Conservation (phyloP, 768 basidiomycete species). For the Mycena metata region DNA sequence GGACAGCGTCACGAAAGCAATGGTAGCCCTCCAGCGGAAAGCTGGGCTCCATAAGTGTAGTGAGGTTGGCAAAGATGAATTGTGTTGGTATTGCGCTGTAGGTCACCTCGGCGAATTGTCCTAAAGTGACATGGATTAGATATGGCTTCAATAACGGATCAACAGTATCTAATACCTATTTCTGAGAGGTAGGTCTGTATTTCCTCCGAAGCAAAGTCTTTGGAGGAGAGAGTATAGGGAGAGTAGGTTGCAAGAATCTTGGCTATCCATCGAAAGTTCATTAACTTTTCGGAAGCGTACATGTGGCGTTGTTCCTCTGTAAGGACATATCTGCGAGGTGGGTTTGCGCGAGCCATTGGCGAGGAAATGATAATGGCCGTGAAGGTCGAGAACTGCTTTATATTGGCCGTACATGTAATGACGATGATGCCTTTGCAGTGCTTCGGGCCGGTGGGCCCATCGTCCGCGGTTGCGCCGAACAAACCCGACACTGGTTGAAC, state of each 20-base stretch:
- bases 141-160: not conserved
- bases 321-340: conserved; percentile 37
- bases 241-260: conserved; percentile 64
- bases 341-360: conserved; percentile 11
- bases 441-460: no score
- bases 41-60: conserved; percentile 52
- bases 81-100: conserved; percentile 59
- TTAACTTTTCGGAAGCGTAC: conserved; percentile 65
- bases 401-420: no score
- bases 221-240: conserved; percentile 53
- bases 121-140: conserved; percentile 42
- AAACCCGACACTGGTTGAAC: no score
- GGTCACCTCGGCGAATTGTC: conserved; percentile 69
- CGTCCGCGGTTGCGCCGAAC: no score
- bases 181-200: conserved; percentile 59
- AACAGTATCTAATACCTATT: conserved; percentile 48
- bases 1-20: conserved; percentile 49
- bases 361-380: not conserved
- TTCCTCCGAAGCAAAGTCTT: conserved; percentile 55
- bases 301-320: conserved; percentile 60
- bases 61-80: conserved; percentile 59
- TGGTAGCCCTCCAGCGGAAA: conserved; percentile 68
- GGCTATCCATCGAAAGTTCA: conserved; percentile 70
- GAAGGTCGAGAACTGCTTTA: no score
- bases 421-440: no score